Evolutionary conservation across 2,329 filamentous ascomycete genomes (phyloP).

Genomic region (Pezicula carpinea): DNA sequence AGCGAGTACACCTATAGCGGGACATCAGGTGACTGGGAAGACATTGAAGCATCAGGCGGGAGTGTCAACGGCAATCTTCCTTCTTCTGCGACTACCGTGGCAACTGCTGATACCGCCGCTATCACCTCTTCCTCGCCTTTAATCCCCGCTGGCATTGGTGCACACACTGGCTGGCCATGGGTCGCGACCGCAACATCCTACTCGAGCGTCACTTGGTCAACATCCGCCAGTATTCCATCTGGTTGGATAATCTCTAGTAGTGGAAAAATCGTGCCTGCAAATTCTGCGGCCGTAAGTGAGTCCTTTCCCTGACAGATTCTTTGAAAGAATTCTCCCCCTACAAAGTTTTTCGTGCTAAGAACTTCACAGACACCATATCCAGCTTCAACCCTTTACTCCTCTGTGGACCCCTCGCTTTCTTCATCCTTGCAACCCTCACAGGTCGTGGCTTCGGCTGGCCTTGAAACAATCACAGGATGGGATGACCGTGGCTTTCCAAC

Average conservation of each 20-base stretch:
- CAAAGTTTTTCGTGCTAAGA: conserved; percentile 22
- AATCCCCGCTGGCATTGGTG: conserved; percentile 65
- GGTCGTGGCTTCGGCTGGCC: conserved; percentile 18
- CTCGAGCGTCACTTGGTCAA: conserved; percentile 36
- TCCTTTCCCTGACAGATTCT: conserved; percentile 22
- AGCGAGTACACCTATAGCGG: conserved; percentile 79
- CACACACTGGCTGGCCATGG: conserved; percentile 66
- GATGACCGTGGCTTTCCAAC: conserved; percentile 46
- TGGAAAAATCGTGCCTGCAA: conserved; percentile 74
- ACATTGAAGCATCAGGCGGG: conserved; percentile 78
- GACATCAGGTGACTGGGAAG: conserved; percentile 71
- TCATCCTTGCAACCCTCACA: conserved; percentile 32
- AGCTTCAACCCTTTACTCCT: conserved; percentile 46
- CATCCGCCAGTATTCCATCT: conserved; percentile 56
- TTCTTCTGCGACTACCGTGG: conserved; percentile 40
- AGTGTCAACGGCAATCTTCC: conserved; percentile 64
- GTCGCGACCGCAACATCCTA: conserved; percentile 49
- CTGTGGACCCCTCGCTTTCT: conserved; percentile 42
- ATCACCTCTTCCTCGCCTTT: conserved; percentile 57
- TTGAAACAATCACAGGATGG: conserved; percentile 37
- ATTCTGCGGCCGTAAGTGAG: conserved; percentile 64
- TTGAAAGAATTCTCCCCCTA: conserved; percentile 22
- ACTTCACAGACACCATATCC: conserved; percentile 34
- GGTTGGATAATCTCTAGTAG: conserved; percentile 77
- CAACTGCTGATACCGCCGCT: conserved; percentile 37